Percentiles rank a stretch among this genome's conserved stretches.
phyloP scores from a whole-genome alignment of 805 yeast species.

The Candida bentonensis region DNA sequence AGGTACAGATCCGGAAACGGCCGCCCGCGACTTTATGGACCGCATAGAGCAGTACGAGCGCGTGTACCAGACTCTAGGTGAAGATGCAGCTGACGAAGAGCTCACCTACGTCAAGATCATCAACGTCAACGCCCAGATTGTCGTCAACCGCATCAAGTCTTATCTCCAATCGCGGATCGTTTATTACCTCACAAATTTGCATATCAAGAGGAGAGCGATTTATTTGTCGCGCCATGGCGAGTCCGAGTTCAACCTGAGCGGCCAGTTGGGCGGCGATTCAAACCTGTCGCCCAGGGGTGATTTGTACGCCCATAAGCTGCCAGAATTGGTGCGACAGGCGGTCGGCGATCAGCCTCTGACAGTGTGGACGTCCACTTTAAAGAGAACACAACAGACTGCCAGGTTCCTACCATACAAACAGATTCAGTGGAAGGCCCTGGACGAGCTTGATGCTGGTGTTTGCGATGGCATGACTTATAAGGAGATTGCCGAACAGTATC shows the following conservation, averaged over 20 bases:
- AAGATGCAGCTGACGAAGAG: constrained; percentile 28
- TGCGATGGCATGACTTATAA: constrained; percentile 97
- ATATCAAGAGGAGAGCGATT: constrained; percentile 79
- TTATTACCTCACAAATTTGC: constrained; percentile 90
- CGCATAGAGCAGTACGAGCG: constrained; percentile 64
- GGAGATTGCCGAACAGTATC: constrained; percentile 70
- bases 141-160: constrained; percentile 74
- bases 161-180: constrained; percentile 87
- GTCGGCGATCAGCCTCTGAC: constrained; percentile 46
- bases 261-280: constrained; percentile 94
- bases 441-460: constrained; percentile 93
- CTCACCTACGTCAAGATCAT: constrained; percentile 77
- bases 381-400: constrained; percentile 88
- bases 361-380: constrained; percentile 91
- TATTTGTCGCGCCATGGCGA: constrained; percentile 97
- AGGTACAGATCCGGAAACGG: constrained; percentile 54
- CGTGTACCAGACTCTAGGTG: constrained; percentile 63
- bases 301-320: constrained; percentile 69
- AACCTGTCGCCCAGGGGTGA: constrained; percentile 72
- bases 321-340: constrained; percentile 55
- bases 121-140: constrained; percentile 77
- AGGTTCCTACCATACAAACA: constrained; percentile 66
- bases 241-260: constrained; percentile 79
- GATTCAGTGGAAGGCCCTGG: constrained; percentile 91
- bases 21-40: constrained; percentile 54